Evolutionary conservation across 1,139 yeast species (phyloP).

Genomic region (Debaryomyces psychrophilus): DNA sequence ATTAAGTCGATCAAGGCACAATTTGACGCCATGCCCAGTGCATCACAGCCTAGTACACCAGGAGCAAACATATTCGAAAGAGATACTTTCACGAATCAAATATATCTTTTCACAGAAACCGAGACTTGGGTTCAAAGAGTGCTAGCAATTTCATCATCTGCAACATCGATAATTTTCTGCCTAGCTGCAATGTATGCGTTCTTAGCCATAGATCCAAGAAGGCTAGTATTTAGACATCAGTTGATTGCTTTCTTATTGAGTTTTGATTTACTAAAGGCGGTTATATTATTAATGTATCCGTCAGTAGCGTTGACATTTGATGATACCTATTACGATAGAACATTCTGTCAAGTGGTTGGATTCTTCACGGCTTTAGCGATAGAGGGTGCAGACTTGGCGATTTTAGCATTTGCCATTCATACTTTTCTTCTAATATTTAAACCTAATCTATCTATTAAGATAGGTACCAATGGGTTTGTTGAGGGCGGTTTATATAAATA

Average conservation of each 20-base stretch:
- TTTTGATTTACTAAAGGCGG: conserved; percentile 76
- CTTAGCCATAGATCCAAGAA: conserved; percentile 61
- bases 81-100: conserved; percentile 20
- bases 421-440: conserved; percentile 72
- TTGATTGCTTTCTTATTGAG: conserved; percentile 65
- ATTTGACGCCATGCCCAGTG: not conserved
- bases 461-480: conserved; percentile 39
- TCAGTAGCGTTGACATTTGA: conserved; percentile 54
- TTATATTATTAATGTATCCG: conserved; percentile 71
- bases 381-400: conserved; percentile 88
- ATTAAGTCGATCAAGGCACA: not conserved
- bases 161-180: conserved; percentile 60
- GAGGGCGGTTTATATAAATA: conserved; percentile 78
- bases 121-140: conserved; percentile 44
- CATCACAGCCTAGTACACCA: not conserved
- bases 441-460: conserved; percentile 53
- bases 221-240: conserved; percentile 69
- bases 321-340: conserved; percentile 53
- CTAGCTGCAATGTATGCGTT: conserved; percentile 55
- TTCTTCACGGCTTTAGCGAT: conserved; percentile 81
- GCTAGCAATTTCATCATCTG: conserved; percentile 59
- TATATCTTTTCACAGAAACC: conserved; percentile 27
- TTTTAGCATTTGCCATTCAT: conserved; percentile 80
- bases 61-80: not conserved
- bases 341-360: conserved; percentile 74